phyloP scores from a whole-genome alignment of 1,284 basidiomycete genomes.

The Cystobasidium slooffiae region DNA sequence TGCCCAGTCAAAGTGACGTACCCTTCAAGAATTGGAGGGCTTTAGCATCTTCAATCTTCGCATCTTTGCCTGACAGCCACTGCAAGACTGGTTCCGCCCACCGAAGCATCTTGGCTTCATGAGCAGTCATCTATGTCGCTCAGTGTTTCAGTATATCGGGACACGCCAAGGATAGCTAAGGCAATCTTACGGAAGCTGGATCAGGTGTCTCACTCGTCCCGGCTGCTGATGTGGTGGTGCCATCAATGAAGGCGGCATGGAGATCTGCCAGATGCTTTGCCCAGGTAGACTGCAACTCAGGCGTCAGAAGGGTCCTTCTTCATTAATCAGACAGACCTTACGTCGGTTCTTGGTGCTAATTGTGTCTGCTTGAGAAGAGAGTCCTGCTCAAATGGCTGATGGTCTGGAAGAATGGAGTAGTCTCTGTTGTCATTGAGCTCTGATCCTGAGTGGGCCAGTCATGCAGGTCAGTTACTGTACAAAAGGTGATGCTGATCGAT shows the following conservation, averaged over 20 bases:
- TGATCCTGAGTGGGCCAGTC: constrained; percentile 55
- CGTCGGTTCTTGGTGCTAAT: not conserved
- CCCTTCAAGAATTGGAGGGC: constrained; percentile 68
- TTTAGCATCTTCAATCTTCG: constrained; percentile 54
- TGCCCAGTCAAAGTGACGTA: constrained; percentile 52
- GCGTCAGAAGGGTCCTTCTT: not conserved
- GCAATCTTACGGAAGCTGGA: no score
- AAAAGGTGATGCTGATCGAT: not conserved
- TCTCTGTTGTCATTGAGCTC: constrained; percentile 79
- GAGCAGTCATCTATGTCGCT: not conserved
- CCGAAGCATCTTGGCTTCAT: constrained; percentile 6
- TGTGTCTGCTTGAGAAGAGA: constrained; percentile 1
- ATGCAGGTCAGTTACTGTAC: not conserved
- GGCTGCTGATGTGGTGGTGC: no score
- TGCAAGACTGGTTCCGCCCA: constrained; percentile 57
- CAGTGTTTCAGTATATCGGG: no score
- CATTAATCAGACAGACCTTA: not conserved
- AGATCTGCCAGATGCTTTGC: no score
- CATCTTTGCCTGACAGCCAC: constrained; percentile 66
- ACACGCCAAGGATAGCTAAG: no score
- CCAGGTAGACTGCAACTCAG: no score
- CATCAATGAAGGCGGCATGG: no score
- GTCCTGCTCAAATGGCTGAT: constrained; percentile 64
- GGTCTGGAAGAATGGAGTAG: constrained; percentile 73
- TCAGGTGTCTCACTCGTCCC: no score